Evolutionary conservation across 768 basidiomycete species (phyloP), one percentile per base, ranked within the genome.

Genomic region (Rickenella mellea): DNA sequence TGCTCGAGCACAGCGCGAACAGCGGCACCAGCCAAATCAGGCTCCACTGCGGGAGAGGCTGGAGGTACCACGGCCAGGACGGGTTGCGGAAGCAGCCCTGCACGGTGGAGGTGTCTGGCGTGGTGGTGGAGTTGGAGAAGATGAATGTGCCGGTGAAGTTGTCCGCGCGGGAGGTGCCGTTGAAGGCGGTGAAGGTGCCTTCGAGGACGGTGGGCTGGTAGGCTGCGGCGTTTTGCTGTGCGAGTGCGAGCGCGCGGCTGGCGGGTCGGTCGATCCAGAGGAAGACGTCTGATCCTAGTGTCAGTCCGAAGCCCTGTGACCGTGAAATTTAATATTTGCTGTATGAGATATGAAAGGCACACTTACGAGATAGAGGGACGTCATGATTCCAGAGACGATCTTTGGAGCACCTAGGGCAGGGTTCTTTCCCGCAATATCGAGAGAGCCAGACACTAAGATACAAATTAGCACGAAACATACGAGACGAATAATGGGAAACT

Each of bases 31-130:
- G 66, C 58, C 81, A 62, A 55, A 85, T 74, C 50, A 83, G 58
- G n/a, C 78, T 69, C 83, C 85, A 90, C 76, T 76, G 82, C 1
- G 89, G 90, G 53, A 88, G 70, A 4, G 78, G 72, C 51, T 85
- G 82, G 49, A 76, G 70, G 61, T 70, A 83, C 83, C 85, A 89
- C 2, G 77, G 76, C 80, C 83, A 87, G 19, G 56, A 55, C 2
- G 82, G 74, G 45, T 86, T 72, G 36, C 88, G 78, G 48, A 76
- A 73, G 57, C 89, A 93, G 20, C 83, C 84, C 83, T 57, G 41
- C 43, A 62, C 53, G 20, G 47, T 55, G 45, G 58, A 58, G 4
- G 53, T 53, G 43, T 58, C 55, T 57, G 56, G n/a, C 55, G 58
- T 9, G 45, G 30, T 60, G 55, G 51, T 6, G 62, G 58, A 45